Conservation (phyloP, 2,329 filamentous ascomycete genomes). For the Fusarium pseudograminearum region DNA sequence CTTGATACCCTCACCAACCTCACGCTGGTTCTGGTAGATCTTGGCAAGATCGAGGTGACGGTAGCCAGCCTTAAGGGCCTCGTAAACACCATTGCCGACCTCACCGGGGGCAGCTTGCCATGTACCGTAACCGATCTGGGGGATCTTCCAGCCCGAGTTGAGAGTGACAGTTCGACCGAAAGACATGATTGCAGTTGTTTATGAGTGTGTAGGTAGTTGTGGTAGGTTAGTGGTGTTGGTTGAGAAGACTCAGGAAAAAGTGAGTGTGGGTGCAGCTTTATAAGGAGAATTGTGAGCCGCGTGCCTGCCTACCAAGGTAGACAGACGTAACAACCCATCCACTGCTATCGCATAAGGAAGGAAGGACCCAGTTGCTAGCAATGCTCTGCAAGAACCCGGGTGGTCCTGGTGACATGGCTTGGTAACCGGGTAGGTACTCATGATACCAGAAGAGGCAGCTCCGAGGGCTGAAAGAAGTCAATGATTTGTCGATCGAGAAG, state of each 20-base stretch:
- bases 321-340: conserved; percentile 1
- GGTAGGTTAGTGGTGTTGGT: background rate
- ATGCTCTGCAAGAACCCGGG: conserved; percentile 30
- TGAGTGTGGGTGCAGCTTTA: conserved; percentile 18
- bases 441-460: conserved; percentile 26
- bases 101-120: conserved; percentile 76
- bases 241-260: background rate
- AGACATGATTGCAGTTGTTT: conserved; percentile 61
- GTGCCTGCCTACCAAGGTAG: background rate
- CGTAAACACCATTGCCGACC: conserved; percentile 73
- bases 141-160: conserved; percentile 74
- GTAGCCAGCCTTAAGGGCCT: conserved; percentile 72
- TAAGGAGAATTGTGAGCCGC: conserved; percentile 12
- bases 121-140: conserved; percentile 70
- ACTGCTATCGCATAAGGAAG: conserved; percentile 15
- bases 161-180: conserved; percentile 67
- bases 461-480: conserved; percentile 15
- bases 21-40: conserved; percentile 73
- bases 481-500: conserved; percentile 35
- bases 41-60: conserved; percentile 68
- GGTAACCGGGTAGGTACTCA: conserved; percentile 1
- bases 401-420: conserved; percentile 8
- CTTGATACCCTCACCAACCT: conserved; percentile 68
- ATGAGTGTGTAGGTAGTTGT: background rate
- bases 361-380: conserved; percentile 12